Evolutionary conservation across 495 filamentous ascomycete genomes (phyloP), one percentile per base, ranked within the genome.

Genomic region (Neurospora sp.): DNA sequence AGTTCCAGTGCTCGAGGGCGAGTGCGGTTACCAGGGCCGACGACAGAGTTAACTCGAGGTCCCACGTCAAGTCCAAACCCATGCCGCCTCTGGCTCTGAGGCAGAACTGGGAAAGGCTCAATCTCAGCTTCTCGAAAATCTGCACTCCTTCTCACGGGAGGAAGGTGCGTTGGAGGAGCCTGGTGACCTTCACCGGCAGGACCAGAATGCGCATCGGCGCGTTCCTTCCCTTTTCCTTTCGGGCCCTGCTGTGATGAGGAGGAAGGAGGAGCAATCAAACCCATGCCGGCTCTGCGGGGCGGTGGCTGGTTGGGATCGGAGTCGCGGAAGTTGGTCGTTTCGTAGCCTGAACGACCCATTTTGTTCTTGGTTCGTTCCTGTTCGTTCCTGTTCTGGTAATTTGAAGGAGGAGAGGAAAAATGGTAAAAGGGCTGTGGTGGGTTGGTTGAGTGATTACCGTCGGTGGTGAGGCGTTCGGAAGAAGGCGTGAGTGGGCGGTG

Each of bases 271-370:
- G 0, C 14, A 3, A 66, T 66, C 2, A 66, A 8, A 0, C 54
- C 54, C 27, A 35, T 18, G 0, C 54, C 27, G 54, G 54, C 54
- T 39, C 35, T 48, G 35, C n/a, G 40, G 11, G 41, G 74, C 23
- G 38, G 23, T 4, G 23, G 20, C 1, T 1, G 0, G 48, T 59
- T 14, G 48, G 20, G 20, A 31, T 39, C 38, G 35, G 35, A 18
- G 8, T 10, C 20, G 16, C 59, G 59, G 18, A 75, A 71, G 41
- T 62, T 62, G 41, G 74, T 71, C 6, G 70, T 78, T 11, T 78
- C 76, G 71, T 78, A 78, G 6, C 76, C 75, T 8, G 73, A 70
- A 8, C 76, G 76, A 18, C 59, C 44, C 74, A 78, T 74, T 1
- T 9, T 42, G 4, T n/a, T 44, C 27, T n/a, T 54, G 20, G 10